Base-by-base conservation (phyloP, 1,284 basidiomycete genomes). In the Pisolithus thermaeus region DNA sequence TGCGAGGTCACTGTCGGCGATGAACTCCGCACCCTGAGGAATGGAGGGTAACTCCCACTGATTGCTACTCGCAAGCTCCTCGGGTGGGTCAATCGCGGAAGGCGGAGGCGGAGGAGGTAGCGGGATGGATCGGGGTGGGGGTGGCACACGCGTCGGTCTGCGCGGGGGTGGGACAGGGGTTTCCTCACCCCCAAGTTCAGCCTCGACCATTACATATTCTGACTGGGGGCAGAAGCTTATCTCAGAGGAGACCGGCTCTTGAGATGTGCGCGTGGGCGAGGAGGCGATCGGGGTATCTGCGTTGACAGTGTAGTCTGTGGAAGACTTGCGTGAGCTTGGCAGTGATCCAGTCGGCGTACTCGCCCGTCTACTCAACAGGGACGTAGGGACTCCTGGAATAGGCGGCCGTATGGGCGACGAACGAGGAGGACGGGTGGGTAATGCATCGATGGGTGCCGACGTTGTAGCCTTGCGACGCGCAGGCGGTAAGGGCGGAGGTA, bases 141-240 rank as follows among this genome's bases (percentile, higher is more conserved):
- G 60, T 9, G 75, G 70, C 3, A 70, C 62, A 22, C 74, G 73
- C 38, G 65, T 65, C 5, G 66, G 58, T 32, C 69, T 70, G 11
- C 75, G 68, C 7, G n/a, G n/a, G n/a, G n/a, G n/a, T n/a, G 76
- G 75, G 16, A 73, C 68, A 7, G 71, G 67, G 1, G 65, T 58
- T 6, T 67, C 68, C 0, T 63, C 69, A 12, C 42, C 38, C 20
- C 70, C 69, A 0, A 70, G 66, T 46, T 81, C 62, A 36, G 58
- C 77, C 54, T 81, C 80, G 0, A 83, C 80, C 71, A 83, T 76
- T 37, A 82, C 79, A 60, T 79, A 83, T n/a, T 82, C 80, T 12
- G 74, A 73, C n/a, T 70, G 72, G 2, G 49, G 51, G 28, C 41
- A 56, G 14, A 46, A 16, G 7, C 4, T 22, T 14, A n/a, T 52